Evolutionary conservation across 768 basidiomycete genomes (phyloP), one percentile per base, ranked within the genome.

Genomic region (Phaeotremella fagi): DNA sequence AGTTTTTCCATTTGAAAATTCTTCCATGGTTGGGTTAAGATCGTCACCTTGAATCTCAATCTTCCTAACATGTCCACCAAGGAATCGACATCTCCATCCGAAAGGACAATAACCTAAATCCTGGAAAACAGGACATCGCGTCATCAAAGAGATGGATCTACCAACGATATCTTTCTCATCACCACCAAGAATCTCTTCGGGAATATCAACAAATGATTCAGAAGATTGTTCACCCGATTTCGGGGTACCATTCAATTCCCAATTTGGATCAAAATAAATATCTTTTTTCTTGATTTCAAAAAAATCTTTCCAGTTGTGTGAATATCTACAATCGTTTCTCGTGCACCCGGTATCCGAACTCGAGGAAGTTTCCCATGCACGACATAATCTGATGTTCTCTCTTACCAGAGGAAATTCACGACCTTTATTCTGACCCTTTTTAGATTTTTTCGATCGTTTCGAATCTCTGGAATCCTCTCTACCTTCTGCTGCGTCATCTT

Each of bases 21-120:
- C 82, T 4, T 75, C 66, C 23, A 72, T 71, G n/a, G n/a, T n/a
- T n/a, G n/a, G n/a, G n/a, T n/a, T n/a, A n/a, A n/a, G n/a, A n/a
- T n/a, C n/a, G n/a, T n/a, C n/a, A n/a, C n/a, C n/a, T n/a, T n/a
- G n/a, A n/a, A n/a, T n/a, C 1, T 81, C 83, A 27, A 79, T 77
- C 29, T 75, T 74, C 16, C 68, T 75, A 11, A 85, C 75, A 72
- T 99, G 94, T 2, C 82, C 84, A 12, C 86, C 85, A 4, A 95
- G 80, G 75, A 87, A 95, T 1, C 95, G 83, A 71, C 95, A 99
- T 72, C 90, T 89, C 73, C 87, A 84, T 11, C 91, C 95, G 63
- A 82, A 83, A 48, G 82, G 81, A 76, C 90, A 95, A 59, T 83
- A 81, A 1, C 90, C 90, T 16, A 79, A 78, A 58, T 82, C 82